Percentiles rank a stretch among this genome's conserved stretches.
These are phyloP conservation scores for Daldinia decipiens DNA, from an alignment of 495 filamentous ascomycete species.

Conservation along the genomic window DNA sequence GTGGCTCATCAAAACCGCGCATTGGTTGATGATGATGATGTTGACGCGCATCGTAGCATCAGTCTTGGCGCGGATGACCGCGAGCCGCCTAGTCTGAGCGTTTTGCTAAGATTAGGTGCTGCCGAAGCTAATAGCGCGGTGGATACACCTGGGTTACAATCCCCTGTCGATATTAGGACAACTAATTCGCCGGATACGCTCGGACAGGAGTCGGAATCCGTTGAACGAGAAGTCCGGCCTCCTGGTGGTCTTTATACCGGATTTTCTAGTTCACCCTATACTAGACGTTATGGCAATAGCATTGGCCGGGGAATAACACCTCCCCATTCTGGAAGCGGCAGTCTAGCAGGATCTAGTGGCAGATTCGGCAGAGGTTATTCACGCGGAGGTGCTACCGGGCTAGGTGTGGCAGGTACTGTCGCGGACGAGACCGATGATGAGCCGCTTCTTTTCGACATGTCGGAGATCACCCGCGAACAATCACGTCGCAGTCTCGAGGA, in stretches of 20 bases:
- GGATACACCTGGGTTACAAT: slow-evolving; percentile 53
- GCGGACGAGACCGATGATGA: slow-evolving; percentile 75
- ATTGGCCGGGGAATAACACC: slow-evolving; percentile 45
- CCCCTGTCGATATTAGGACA: slow-evolving; percentile 56
- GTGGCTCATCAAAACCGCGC: slow-evolving; percentile 74
- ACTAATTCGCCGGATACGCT: slow-evolving; percentile 52
- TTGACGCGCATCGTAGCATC: slow-evolving; percentile 74
- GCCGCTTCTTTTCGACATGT: slow-evolving; percentile 87
- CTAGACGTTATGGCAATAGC: slow-evolving; percentile 49
- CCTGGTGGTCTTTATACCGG: slow-evolving; percentile 46
- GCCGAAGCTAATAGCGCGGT: slow-evolving; percentile 44
- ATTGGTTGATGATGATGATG: slow-evolving; percentile 69
- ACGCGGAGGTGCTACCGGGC: slow-evolving; percentile 58
- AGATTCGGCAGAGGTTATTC: slow-evolving; percentile 64
- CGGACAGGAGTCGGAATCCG: slow-evolving; percentile 56
- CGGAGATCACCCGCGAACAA: slow-evolving; percentile 72
- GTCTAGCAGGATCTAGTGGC: slow-evolving; percentile 61
- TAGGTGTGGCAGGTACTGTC: slow-evolving; percentile 56
- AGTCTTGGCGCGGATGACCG: slow-evolving; percentile 78
- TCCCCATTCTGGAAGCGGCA: slow-evolving; percentile 51
- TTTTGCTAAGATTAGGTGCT: slow-evolving; percentile 62
- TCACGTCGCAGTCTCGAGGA: slow-evolving; percentile 81
- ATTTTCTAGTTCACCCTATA: slow-evolving; percentile 49
- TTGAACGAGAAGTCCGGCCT: slow-evolving; percentile 51
- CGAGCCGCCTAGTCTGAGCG: slow-evolving; percentile 66